Evolutionary conservation across 305 asterid genomes (phyloP), one percentile per base, ranked within the genome.

Genomic region (Fraxinus ornus): DNA sequence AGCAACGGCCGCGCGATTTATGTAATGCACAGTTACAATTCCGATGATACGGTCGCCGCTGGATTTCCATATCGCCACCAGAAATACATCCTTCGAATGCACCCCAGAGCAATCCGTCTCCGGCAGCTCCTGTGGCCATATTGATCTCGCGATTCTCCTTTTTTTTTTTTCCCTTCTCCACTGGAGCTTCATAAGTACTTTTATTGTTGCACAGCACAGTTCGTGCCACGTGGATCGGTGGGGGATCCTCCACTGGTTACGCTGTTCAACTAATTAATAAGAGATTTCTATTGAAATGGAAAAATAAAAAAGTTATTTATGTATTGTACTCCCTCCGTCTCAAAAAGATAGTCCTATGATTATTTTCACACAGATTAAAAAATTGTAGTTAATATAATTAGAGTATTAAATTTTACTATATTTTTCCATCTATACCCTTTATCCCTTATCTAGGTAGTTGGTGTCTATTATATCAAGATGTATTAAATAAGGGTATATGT

Each of bases 21-120:
- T 94, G 98, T 49, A 94, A 24, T 1, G 91, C 96, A 79, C 98
- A 94, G 86, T 89, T 83, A 79, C 97, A 91, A 37, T 92, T 92
- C 28, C 88, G 86, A 75, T 93, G 98, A 73, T 93, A 93, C 3
- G 98, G 98, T 22, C 98, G 89, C n/a, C 90, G 85, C 55, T 86
- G 86, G 70, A 91, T 78, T 70, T 87, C 87, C 80, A 37, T 22
- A 76, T 93, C 98, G 30, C 85, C 86, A 30, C 90, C 88, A 85
- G 96, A 87, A 57, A 94, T 87, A 86, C 96, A 93, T 33, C 97
- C 94, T 66, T 89, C 94, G 74, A 91, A 92, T 9, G 88, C 37
- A 8, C 92, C 91, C 24, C 92, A 89, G 82, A 89, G 78, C 22
- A 91, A 44, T 13, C 93, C 91, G 62, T 91, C 97, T 55, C 96